Percentiles rank a stretch among this genome's conserved stretches.
phyloP scores from a whole-genome alignment of 768 basidiomycete species.

The Candolleomyces efflorescens region DNA sequence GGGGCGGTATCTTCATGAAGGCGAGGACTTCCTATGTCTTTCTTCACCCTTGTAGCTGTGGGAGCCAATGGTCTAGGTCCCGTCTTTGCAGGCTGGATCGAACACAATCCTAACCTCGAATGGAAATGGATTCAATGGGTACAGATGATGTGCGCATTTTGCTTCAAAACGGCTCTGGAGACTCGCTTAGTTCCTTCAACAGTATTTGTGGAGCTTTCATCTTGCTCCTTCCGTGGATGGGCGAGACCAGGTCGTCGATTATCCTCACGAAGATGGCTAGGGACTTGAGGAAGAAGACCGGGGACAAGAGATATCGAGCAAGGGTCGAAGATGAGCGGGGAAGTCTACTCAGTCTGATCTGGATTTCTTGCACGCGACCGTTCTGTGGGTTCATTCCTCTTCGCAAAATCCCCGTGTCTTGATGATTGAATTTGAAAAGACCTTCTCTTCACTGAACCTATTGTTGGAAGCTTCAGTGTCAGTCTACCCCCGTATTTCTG shows the following conservation, averaged over 20 bases:
- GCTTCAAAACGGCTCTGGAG: too few relatives aligned
- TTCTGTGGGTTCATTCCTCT: conserved; percentile 46
- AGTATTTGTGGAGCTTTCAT: conserved; percentile 53
- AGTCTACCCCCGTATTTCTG: conserved; percentile 29
- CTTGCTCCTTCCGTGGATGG: conserved; percentile 49
- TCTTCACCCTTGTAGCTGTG: conserved; percentile 61
- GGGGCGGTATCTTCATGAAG: conserved; percentile 34
- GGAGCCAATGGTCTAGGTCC: conserved; percentile 63
- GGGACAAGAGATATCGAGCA: conserved; percentile 58
- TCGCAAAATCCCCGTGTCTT: not conserved
- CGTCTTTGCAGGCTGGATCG: conserved; percentile 60
- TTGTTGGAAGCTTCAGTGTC: conserved; percentile 71
- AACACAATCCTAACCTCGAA: conserved; percentile 47
- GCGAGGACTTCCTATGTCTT: conserved; percentile 74
- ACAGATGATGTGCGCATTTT: conserved; percentile 50
- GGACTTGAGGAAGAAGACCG: conserved; percentile 59
- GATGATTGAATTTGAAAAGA: conserved; percentile 30
- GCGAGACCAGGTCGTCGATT: conserved; percentile 71
- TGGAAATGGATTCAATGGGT: conserved; percentile 90
- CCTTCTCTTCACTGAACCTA: conserved; percentile 66
- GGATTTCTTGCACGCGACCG: conserved; percentile 66
- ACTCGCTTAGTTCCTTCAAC: not conserved
- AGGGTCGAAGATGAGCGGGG: conserved; percentile 60
- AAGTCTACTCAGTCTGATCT: conserved; percentile 55
- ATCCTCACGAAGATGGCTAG: conserved; percentile 64